Evolutionary conservation across 371 early-diverging fungal species (phyloP).

Genomic region (Actinomucor elegans): DNA sequence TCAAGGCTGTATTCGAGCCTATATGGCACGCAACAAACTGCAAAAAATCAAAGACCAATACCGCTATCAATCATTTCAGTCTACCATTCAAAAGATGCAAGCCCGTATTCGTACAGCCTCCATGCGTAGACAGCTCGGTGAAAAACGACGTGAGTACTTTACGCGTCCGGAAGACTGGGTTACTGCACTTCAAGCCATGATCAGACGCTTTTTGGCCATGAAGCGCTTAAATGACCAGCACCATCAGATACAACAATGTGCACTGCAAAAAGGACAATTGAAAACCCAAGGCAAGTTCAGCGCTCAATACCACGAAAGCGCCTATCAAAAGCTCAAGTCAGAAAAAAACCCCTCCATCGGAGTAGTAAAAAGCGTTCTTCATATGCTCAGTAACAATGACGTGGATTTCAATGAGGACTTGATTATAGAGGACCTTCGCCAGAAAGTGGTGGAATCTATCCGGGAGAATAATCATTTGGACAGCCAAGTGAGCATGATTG

Average conservation of each 20-base stretch:
- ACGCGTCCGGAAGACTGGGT: slow-evolving; percentile 21
- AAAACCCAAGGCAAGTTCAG: slow-evolving; percentile 3
- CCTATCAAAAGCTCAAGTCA: slow-evolving; percentile 28
- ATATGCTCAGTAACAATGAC: slow-evolving; percentile 89
- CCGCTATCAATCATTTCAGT: slow-evolving; percentile 13
- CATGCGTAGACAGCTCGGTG: slow-evolving; percentile 13
- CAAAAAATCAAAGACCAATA: slow-evolving; percentile 23
- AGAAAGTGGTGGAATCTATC: slow-evolving; percentile 84
- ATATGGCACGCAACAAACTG: slow-evolving; percentile 14
- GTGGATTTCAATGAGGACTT: slow-evolving; percentile 92
- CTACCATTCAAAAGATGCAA: slow-evolving; percentile 10
- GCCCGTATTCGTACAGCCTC: slow-evolving; percentile 8
- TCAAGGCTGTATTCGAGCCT: slow-evolving; percentile 18
- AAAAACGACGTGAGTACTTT: slow-evolving; percentile 17
- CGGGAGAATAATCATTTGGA: slow-evolving; percentile 90
- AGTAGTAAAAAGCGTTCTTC: slow-evolving; percentile 85
- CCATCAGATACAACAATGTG: slow-evolving; percentile 1
- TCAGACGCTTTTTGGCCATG: slow-evolving; percentile 12
- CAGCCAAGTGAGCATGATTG: slow-evolving; percentile 83
- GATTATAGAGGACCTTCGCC: slow-evolving; percentile 85
- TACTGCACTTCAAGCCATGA: slow-evolving; percentile 18
- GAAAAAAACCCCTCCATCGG: slow-evolving; percentile 80
- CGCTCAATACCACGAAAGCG: slow-evolving; percentile 14
- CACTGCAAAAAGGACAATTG: not conserved
- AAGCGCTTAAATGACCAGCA: not conserved